Base-by-base conservation (phyloP, 1,139 yeast species). In the Lodderomyces oxycetoniae region DNA sequence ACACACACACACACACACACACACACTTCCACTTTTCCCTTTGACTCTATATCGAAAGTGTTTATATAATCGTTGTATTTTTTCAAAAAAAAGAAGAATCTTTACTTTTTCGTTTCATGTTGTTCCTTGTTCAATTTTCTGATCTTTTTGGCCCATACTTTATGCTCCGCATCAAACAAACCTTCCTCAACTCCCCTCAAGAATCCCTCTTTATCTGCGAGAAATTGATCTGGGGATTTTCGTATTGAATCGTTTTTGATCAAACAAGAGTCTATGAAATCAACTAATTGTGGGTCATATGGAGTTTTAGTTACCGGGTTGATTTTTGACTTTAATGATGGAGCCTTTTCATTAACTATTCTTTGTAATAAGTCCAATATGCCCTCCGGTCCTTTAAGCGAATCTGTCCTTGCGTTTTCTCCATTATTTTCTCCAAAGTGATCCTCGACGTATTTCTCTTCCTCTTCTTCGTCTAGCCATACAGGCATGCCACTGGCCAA, bases 261-360 rank as follows among this genome's bases (percentile, higher is more conserved):
- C 51, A 88, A 67, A 50, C 95, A 86, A 34, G 68, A 62, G 46
- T 78, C 77, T 20, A 87, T 78, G 50, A 87, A 85, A 34, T 64
- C 61, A 42, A 83, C 69, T 46, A 87, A 63, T 21, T 63, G 68
- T 2, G 46, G 27, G 39, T 67, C 72, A 41, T 58, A 68, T 1
- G 45, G 45, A 24, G 40, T 29, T 3, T 48, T 47, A 2, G 66
- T 61, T 4, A 42, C 36, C 1, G 53, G 53, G 40, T 64, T 58
- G 3, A 42, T 43, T 36, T 52, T 56, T 10, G 50, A 47, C 3
- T 55, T 42, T 31, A 89, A 67, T 1, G 73, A 63, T 9, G 98
- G 98, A 0, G 97, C 91, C 3, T 80, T 79, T 54, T 93, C 98
- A 50, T 89, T 86, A 17, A 91, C 98, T 33, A 91, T 89, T 45